phyloP scores from a whole-genome alignment of 1,284 basidiomycete genomes.

The Cryptococcus depauperatus region DNA sequence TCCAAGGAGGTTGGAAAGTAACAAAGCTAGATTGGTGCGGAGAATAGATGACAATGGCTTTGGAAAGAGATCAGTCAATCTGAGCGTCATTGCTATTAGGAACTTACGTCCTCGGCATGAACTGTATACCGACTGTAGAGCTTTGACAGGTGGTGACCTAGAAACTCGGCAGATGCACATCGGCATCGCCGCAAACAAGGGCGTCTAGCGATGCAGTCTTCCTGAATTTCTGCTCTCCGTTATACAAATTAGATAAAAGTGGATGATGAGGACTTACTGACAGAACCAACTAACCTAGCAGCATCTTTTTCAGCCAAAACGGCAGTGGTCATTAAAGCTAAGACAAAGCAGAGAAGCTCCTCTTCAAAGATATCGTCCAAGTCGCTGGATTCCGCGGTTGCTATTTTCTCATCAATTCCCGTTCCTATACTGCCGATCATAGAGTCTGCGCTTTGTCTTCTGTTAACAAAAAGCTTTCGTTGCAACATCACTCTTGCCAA shows the following conservation, averaged over 20 bases:
- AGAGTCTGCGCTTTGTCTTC: not conserved
- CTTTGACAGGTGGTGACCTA: slow-evolving; percentile 8
- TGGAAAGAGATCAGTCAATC: not conserved
- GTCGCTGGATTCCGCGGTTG: not conserved
- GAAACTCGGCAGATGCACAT: slow-evolving; percentile 4
- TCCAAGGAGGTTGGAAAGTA: slow-evolving; percentile 11
- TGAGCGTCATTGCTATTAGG: not conserved
- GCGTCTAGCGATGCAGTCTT: slow-evolving; percentile 4
- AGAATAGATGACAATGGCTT: slow-evolving; percentile 10
- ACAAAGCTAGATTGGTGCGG: slow-evolving; percentile 16
- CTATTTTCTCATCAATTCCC: not conserved
- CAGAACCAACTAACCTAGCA: too few relatives aligned
- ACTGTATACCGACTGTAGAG: slow-evolving; percentile 5
- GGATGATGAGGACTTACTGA: too few relatives aligned
- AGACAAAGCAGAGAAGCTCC: slow-evolving; percentile 9
- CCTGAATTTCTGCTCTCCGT: not conserved
- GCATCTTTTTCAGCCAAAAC: slow-evolving; percentile 1
- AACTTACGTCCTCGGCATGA: slow-evolving; percentile 10
- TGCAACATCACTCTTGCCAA: slow-evolving; percentile 12
- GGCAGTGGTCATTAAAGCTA: slow-evolving; percentile 10
- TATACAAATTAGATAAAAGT: too few relatives aligned
- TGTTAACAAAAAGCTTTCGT: not conserved
- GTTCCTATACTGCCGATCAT: slow-evolving; percentile 5
- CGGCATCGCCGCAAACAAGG: slow-evolving; percentile 13
- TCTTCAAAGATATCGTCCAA: slow-evolving; percentile 3